phyloP scores from a whole-genome alignment of 148 eudicot genomes.

The Rheum nobile region DNA sequence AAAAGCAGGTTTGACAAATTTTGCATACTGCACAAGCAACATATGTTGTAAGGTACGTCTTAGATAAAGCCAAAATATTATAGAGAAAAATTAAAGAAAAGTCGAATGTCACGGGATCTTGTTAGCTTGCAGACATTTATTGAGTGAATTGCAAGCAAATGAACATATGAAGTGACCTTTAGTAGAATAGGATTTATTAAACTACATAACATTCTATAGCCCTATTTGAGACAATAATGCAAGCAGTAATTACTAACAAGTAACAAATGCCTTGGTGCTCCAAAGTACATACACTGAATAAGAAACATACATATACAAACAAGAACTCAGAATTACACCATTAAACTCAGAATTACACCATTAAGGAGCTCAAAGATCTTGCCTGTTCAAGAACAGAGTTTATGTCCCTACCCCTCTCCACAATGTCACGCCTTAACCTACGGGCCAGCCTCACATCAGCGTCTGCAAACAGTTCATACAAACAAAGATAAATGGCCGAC shows the following conservation, averaged over 20 bases:
- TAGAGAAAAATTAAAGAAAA: neutral
- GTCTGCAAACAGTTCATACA: conserved; percentile 30
- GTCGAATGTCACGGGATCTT: neutral
- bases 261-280: neutral
- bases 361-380: conserved; percentile 20
- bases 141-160: neutral
- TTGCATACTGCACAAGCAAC: conserved; percentile 67
- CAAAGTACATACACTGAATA: neutral
- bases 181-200: neutral
- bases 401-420: conserved; percentile 95
- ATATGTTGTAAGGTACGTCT: neutral
- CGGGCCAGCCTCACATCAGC: conserved; percentile 99
- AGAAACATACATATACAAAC: neutral
- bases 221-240: neutral
- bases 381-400: conserved; percentile 95
- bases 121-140: neutral
- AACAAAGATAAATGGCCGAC: conserved; percentile 2
- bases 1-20: conserved; percentile 97
- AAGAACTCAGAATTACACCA: neutral
- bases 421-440: conserved; percentile 88
- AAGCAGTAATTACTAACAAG: neutral
- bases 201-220: neutral
- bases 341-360: neutral
- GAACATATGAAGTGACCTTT: neutral
- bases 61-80: neutral